Base-by-base conservation (phyloP, 1,284 basidiomycete species). In the Apiotrichum veenhuisii region DNA sequence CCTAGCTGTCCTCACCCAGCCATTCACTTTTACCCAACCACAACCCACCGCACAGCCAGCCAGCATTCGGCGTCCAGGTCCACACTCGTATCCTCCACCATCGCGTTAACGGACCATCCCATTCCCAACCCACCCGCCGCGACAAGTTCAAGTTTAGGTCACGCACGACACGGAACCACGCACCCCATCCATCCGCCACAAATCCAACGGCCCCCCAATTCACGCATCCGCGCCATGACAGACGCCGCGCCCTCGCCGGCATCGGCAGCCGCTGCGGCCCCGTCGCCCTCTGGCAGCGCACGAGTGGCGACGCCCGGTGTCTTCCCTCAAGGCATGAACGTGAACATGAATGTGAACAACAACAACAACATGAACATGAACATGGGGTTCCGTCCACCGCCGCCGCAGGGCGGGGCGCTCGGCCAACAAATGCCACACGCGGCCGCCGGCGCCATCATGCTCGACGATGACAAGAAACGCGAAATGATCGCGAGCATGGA, bases 401-500 rank as follows among this genome's bases (percentile, higher is more conserved):
- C 11, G 38, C 40, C 26, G n/a, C n/a, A n/a, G 33, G 26, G 33
- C 23, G 41, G 15, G 42, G 17, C 17, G 33, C 36, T n/a, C 33
- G 23, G 12, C 17, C 26, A 27, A 22, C 26, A 38, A 12, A 26
- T 26, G 52, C 52, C 34, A 43, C 51, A 40, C 25, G 49, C n/a
- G n/a, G n/a, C n/a, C n/a, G n/a, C n/a, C n/a, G n/a, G 34, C 3
- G 18, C 56, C 23, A 53, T 62, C 45, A 49, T 58, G 9, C 44
- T 66, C 22, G 67, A 69, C 48, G 70, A 73, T n/a, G 69, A 72
- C 51, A 64, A 67, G 61, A 71, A 68, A 54, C 57, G 70, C 55
- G 67, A 73, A 41, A 52, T 72, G 46, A 60, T 74, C 26, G 59
- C 64, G n/a, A 65, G 64, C 22, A 70, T 74, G 68, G 70, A 72